These are phyloP conservation scores for Omphalotus guepiniiformis DNA, from an alignment of 768 basidiomycete genomes.

Conservation along the genomic window DNA sequence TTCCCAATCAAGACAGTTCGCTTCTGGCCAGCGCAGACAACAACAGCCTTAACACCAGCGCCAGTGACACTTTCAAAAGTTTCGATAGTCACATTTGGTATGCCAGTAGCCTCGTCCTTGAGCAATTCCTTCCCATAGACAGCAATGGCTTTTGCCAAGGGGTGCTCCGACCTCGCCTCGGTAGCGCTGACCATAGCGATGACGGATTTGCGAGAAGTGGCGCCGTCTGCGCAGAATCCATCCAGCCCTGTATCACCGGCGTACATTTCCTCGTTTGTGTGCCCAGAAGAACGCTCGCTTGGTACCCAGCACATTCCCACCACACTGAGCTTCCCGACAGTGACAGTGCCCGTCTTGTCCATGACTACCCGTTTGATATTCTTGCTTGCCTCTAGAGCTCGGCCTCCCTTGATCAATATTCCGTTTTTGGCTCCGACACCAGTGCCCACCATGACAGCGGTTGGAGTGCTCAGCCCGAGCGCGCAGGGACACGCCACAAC, in stretches of 20 bases:
- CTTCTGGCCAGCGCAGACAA: slow-evolving; percentile 49
- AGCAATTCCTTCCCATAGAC: slow-evolving; percentile 70
- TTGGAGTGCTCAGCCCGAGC: slow-evolving; percentile 92
- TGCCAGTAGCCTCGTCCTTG: slow-evolving; percentile 35
- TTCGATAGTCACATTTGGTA: slow-evolving; percentile 56
- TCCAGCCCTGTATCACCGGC: slow-evolving; percentile 40
- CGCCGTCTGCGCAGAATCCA: slow-evolving; percentile 56
- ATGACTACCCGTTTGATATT: slow-evolving; percentile 77
- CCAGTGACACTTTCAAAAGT: slow-evolving; percentile 89
- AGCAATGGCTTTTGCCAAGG: slow-evolving; percentile 91
- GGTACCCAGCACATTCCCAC: slow-evolving; percentile 74
- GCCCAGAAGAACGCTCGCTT: slow-evolving; percentile 11
- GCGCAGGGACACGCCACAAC: slow-evolving; percentile 99
- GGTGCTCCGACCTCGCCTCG: slow-evolving; percentile 93
- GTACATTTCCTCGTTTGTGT: slow-evolving; percentile 33
- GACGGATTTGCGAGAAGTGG: slow-evolving; percentile 53
- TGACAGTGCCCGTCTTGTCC: slow-evolving; percentile 98
- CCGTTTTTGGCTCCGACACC: slow-evolving; percentile 96
- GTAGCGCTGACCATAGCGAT: slow-evolving; percentile 82
- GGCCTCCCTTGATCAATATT: slow-evolving; percentile 96
- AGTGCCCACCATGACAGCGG: slow-evolving; percentile 99
- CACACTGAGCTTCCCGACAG: slow-evolving; percentile 89
- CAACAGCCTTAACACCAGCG: slow-evolving; percentile 74
- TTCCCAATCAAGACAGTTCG: slow-evolving; percentile 74
- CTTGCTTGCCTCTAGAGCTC: slow-evolving; percentile 88